Evolutionary conservation across 2,329 filamentous ascomycete genomes (phyloP).

Genomic region (Penicillium verrucosum): DNA sequence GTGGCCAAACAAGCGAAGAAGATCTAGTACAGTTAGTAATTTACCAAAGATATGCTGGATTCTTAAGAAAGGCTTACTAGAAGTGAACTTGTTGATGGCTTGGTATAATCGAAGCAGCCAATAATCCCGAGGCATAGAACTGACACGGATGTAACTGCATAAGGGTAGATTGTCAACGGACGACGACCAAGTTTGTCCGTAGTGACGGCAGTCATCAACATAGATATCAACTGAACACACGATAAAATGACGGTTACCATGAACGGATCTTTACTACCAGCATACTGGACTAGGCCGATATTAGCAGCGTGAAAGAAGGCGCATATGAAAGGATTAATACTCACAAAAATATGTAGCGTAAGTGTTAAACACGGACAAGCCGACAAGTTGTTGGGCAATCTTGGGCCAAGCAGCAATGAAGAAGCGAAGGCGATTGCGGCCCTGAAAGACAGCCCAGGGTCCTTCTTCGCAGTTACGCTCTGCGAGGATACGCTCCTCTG

Average conservation of each 20-base stretch:
- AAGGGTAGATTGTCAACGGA: conserved; percentile 42
- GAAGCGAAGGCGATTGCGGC: conserved; percentile 39
- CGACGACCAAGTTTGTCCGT: conserved; percentile 40
- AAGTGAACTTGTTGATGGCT: conserved; percentile 34
- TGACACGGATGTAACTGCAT: conserved; percentile 37
- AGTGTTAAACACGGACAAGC: conserved; percentile 40
- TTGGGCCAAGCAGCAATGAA: conserved; percentile 42
- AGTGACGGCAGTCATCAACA: conserved; percentile 36
- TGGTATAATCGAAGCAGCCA: conserved; percentile 41
- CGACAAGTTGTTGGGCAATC: conserved; percentile 42
- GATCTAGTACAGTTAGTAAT: conserved; percentile 25
- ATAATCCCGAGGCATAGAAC: conserved; percentile 41
- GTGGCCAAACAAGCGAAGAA: conserved; percentile 45
- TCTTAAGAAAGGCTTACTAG: conserved; percentile 26
- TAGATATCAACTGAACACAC: conserved; percentile 43
- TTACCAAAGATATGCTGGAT: not conserved
- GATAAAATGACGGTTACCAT: conserved; percentile 43
- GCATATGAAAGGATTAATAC: not conserved
- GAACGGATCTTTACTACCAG: conserved; percentile 43
- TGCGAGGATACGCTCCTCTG: conserved; percentile 32
- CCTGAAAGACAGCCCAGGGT: conserved; percentile 37
- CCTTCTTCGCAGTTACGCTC: conserved; percentile 29
- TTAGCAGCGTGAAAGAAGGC: conserved; percentile 2
- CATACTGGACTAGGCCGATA: conserved; percentile 36
- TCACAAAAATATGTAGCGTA: conserved; percentile 43